Percentiles rank a stretch among this genome's conserved stretches.
phyloP scores from a whole-genome alignment of 441 rosid species.

The Syzygium syzygioides region DNA sequence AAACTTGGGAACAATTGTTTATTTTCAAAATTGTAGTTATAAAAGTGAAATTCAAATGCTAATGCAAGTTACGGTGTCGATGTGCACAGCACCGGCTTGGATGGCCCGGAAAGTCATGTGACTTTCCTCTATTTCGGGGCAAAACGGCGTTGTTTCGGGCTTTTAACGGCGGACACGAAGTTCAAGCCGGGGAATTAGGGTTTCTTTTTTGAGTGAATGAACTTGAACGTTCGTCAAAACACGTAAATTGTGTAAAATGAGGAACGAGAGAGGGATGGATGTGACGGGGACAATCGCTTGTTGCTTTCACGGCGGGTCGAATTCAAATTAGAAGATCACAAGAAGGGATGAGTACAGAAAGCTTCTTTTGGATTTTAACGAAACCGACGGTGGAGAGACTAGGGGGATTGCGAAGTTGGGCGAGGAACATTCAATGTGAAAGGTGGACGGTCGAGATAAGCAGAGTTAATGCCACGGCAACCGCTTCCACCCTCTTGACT shows the following conservation, averaged over 20 bases:
- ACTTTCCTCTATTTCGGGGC: neutral
- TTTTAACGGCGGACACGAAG: neutral
- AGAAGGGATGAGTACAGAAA: neutral
- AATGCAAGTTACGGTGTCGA: neutral
- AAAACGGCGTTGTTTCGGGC: neutral
- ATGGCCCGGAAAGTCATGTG: no score
- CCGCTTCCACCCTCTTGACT: no score
- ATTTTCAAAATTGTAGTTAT: neutral
- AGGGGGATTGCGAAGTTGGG: no score
- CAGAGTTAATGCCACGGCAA: neutral
- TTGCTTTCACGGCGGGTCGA: neutral
- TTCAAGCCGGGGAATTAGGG: neutral
- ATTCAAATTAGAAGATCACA: neutral
- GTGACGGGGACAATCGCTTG: neutral
- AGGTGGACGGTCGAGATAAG: neutral
- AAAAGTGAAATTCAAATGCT: neutral
- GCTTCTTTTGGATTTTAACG: neutral
- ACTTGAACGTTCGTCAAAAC: neutral
- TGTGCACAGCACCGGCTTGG: neutral
- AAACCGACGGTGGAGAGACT: neutral
- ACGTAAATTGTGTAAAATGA: neutral
- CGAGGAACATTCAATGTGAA: neutral
- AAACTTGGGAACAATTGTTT: neutral
- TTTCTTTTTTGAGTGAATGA: neutral
- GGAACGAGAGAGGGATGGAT: neutral